Conservation (phyloP, 2,329 filamentous ascomycete genomes). For the Plectosphaerella sp. region DNA sequence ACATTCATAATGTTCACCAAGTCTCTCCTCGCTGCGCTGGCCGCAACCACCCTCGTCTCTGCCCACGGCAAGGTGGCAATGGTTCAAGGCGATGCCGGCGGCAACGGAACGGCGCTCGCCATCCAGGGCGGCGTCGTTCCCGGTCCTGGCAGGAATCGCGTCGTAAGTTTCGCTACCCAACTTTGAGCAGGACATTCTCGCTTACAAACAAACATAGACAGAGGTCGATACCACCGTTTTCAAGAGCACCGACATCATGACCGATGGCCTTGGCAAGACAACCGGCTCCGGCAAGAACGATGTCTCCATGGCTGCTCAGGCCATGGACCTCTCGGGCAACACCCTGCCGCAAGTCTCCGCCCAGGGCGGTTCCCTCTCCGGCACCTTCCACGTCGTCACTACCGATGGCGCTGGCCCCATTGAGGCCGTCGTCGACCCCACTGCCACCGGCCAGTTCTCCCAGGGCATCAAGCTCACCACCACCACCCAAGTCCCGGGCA, state of each 20-base stretch:
- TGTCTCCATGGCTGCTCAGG: constrained; percentile 21
- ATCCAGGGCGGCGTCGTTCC: constrained; percentile 34
- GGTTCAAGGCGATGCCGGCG: constrained; percentile 25
- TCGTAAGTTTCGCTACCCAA: constrained; percentile 8
- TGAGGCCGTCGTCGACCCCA: constrained; percentile 31
- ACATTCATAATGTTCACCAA: constrained; percentile 11
- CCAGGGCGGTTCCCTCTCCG: constrained; percentile 25
- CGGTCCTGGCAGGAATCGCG: constrained; percentile 30
- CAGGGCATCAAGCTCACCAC: constrained; percentile 19
- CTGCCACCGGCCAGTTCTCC: constrained; percentile 27
- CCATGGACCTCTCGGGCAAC: constrained; percentile 29
- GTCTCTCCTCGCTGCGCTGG: constrained; percentile 14
- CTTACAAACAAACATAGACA: constrained; percentile 15
- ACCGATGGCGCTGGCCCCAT: constrained; percentile 35
- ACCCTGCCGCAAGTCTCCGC: constrained; percentile 33
- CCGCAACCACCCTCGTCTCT: constrained; percentile 20
- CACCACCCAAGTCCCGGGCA: constrained; percentile 30
- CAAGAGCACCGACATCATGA: constrained; percentile 23
- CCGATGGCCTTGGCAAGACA: constrained; percentile 33
- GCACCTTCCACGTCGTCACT: constrained; percentile 33
- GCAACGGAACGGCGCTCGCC: constrained; percentile 32
- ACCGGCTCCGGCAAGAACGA: constrained; percentile 29
- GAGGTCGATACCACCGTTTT: constrained; percentile 43
- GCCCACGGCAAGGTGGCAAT: constrained; percentile 21
- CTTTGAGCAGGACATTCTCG: background rate